Conservation (phyloP, 75 land plant genomes). For the Adiantum capillusveneris region DNA sequence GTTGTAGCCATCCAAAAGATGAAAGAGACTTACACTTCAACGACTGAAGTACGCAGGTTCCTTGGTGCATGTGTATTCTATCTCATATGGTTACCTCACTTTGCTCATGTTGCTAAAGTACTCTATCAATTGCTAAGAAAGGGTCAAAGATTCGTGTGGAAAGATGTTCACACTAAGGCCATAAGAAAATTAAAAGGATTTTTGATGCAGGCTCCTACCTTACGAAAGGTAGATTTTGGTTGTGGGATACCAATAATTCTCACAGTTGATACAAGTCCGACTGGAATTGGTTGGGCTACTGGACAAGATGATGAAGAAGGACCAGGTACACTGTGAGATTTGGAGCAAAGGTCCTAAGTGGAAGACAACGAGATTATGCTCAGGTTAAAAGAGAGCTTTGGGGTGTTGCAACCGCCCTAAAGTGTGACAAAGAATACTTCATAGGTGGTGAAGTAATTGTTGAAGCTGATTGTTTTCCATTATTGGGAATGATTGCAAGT, state of each 20-base stretch:
- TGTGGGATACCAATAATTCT: constrained; percentile 1
- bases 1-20: not conserved
- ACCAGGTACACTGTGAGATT: not conserved
- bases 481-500: not conserved
- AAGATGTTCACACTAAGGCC: not conserved
- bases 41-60: no score
- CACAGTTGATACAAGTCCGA: constrained; percentile 7
- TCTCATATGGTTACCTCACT: not conserved
- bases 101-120: not conserved
- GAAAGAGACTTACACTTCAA: no score
- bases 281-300: constrained; percentile 1
- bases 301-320: constrained; percentile 3
- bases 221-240: not conserved
- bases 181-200: not conserved
- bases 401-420: not conserved
- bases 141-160: not conserved
- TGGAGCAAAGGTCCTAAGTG: not conserved
- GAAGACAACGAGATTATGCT: not conserved
- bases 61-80: no score
- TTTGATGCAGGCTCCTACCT: constrained; percentile 2
- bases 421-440: not conserved
- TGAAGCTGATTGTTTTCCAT: not conserved
- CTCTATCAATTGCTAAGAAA: not conserved
- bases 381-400: not conserved
- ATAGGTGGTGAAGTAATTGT: constrained; percentile 2